phyloP scores from a whole-genome alignment of 257 asterid genomes.

The Scutellaria baicalensis region DNA sequence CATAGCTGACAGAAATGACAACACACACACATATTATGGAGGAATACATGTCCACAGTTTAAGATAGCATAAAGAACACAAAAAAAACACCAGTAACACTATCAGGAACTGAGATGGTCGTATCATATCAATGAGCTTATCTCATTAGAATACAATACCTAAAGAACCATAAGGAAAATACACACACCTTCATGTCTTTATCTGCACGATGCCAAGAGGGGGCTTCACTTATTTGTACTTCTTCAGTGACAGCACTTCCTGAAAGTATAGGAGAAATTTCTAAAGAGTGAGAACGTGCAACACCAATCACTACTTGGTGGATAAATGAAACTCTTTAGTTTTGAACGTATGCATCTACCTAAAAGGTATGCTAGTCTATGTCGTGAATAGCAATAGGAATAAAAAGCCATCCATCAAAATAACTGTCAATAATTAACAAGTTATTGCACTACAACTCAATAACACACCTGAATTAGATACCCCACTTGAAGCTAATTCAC shows the following conservation, averaged over 20 bases:
- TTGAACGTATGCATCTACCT: neutral
- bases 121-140: neutral
- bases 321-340: neutral
- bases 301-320: neutral
- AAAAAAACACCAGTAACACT: neutral
- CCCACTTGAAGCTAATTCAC: slow-evolving; percentile 44
- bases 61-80: neutral
- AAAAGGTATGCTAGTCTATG: neutral
- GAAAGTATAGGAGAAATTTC: slow-evolving; percentile 13
- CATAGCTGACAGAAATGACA: neutral
- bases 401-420: neutral
- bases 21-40: too few relatives aligned
- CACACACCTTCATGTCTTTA: slow-evolving; percentile 35
- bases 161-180: neutral
- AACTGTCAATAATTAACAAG: neutral
- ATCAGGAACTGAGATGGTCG: neutral
- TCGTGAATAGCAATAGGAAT: neutral
- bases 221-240: slow-evolving; percentile 20
- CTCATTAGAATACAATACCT: neutral
- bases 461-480: slow-evolving; percentile 49
- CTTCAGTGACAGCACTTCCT: slow-evolving; percentile 60
- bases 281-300: neutral
- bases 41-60: neutral
- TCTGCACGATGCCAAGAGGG: slow-evolving; percentile 24
- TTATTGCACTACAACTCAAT: neutral